Evolutionary conservation across 2,329 filamentous ascomycete species (phyloP).

Genomic region (Paraphaeosphaeria sporulosa): DNA sequence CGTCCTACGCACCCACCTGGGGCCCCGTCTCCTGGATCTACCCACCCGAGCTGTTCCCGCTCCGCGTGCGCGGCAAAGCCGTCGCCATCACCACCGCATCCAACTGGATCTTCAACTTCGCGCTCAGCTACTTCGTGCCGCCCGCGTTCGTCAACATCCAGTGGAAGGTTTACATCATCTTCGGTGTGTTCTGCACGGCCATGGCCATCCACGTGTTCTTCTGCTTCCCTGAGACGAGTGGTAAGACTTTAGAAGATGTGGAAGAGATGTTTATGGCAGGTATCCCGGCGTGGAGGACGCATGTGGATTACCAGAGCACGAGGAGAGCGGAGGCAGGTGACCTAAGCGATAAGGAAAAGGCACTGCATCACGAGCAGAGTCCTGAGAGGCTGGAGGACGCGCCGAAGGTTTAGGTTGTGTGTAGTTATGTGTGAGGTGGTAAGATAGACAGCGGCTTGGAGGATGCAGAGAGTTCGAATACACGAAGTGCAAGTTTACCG

Average conservation of each 20-base stretch:
- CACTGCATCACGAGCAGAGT: conserved; percentile 21
- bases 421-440: not conserved
- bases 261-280: conserved; percentile 72
- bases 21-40: conserved; percentile 67
- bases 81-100: conserved; percentile 66
- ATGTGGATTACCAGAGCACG: conserved; percentile 33
- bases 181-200: conserved; percentile 73
- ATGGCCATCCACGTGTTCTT: conserved; percentile 75
- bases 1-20: conserved; percentile 71
- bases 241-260: conserved; percentile 79
- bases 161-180: conserved; percentile 75
- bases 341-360: conserved; percentile 35
- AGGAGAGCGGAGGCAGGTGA: conserved; percentile 34
- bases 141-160: conserved; percentile 65
- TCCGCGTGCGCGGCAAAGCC: conserved; percentile 69
- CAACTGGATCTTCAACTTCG: conserved; percentile 69
- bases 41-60: conserved; percentile 68
- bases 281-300: conserved; percentile 65
- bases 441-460: too few species aligned
- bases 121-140: conserved; percentile 63
- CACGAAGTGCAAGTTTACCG: too few species aligned
- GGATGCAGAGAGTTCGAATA: too few species aligned
- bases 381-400: conserved; percentile 31
- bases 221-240: conserved; percentile 72
- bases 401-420: conserved; percentile 14